Evolutionary conservation across 441 rosid genomes (phyloP), one percentile per base, ranked within the genome.

Genomic region (Flueggea neowawraea): DNA sequence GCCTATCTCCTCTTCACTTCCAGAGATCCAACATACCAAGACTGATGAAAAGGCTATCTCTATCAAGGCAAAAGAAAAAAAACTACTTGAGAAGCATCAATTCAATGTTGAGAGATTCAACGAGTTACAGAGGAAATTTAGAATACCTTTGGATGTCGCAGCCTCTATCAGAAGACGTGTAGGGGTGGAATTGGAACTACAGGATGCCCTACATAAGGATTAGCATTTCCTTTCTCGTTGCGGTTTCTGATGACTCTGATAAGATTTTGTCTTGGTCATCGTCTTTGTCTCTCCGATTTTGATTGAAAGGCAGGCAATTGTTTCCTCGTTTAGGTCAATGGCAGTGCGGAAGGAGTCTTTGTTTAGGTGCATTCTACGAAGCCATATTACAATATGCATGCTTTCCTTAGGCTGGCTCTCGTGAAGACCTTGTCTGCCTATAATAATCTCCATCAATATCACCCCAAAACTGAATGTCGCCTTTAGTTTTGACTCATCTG

Each of bases 1-100:
- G 97, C 91, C 62, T 95, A 87, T 77, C 89, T 95, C 79, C 62
- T 95, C 67, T 49, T 80, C 65, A 95, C 99, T 52, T 72, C 97
- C 3, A 89, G 94, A 79, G 99, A 95, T 58, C 99, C 99, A 16
- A 77, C 91, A 8, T 95, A 89, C 66, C 92, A 87, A 68, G 97
- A 89, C 83, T 95, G 43, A 73, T 84, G 92, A 87, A 91, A 80
- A 87, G 97, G 63, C 71, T 89, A 14, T 91, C 87, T 58, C 82
- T 83, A 22, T 77, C 84, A 5, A 86, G 97, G 77, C 99, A 95
- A 72, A 82, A 82, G 69, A 88, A 81, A 82, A 82, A 69, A 88
- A 81, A 69, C 62, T 95, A 77, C 58, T 88, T 56, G 78, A 84
- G 78, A 84, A 61, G 64, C 68, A 49, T 48, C 70, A 77, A 33